Base-by-base conservation (phyloP, 768 basidiomycete genomes). In the Hebeloma cylindrosporum region DNA sequence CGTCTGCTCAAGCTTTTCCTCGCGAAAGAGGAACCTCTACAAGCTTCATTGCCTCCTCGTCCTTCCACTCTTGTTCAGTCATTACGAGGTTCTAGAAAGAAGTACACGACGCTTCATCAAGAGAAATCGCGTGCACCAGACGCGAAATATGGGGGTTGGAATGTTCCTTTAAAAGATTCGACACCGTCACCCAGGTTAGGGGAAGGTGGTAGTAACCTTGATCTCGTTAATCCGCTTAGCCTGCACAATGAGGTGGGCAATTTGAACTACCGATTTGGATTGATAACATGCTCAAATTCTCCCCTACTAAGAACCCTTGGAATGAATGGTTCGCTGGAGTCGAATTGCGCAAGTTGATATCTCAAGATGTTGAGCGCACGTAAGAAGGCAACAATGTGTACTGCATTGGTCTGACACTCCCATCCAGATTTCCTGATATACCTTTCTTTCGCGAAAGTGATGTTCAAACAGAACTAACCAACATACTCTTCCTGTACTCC, bases 321-420 rank as follows among this genome's bases (percentile, higher is more conserved):
- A 87, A 82, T 54, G 79, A 82, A 35, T 98, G 93, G 91, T 99
- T 97, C 64, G 73, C 82, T 21, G 80, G 92, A 29, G 75, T 93
- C 13, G 96, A 98, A 47, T 70, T 97, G 28, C 77, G 93, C 26
- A 93, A 86, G 61, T 89, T 82, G 9, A 96, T 99, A 36, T 68
- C 81, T 28, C 92, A 96, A 65, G 96, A 99, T 60, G 96, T 99
- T 0, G 92, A 96, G 56, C 76, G 96, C 57, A 98, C 96, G 84
- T 93, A 65, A 65, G 90, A 71, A 35, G n/a, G n/a, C n/a, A n/a
- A n/a, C n/a, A n/a, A 16, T 14, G 17, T 34, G 7, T 29, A 18
- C 22, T 49, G 31, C 40, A 39, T 46, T 46, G 30, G 42, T 20
- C 30, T 18, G 43, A 21, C 21, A n/a, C 14, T 33, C 17, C 34